Percentiles rank a stretch among this genome's conserved stretches.
Conservation (phyloP, 176 grass and related monocot genomes). For the Oryza rufipogon region DNA sequence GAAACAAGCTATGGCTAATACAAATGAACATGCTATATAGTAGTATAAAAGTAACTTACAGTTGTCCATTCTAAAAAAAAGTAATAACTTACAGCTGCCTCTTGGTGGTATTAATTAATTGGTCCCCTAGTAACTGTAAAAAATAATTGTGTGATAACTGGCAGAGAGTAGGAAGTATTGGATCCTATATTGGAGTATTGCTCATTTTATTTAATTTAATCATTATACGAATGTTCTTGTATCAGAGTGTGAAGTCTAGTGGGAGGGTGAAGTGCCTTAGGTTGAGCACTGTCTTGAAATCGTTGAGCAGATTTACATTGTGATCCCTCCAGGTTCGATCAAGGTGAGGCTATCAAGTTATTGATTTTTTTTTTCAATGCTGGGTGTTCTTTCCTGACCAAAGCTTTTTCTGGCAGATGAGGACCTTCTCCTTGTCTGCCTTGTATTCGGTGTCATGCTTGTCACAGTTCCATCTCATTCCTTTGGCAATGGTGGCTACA, state of each 20-base stretch:
- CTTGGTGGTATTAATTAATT: conserved; percentile 35
- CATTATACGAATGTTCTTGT: conserved; percentile 27
- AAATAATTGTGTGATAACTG: conserved; percentile 21
- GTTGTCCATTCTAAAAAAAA: background rate
- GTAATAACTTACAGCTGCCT: conserved; percentile 37
- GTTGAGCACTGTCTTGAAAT: background rate
- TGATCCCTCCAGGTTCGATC: conserved; percentile 14
- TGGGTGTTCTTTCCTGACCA: conserved; percentile 67
- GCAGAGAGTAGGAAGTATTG: background rate
- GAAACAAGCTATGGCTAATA: conserved; percentile 19
- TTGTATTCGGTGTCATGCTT: conserved; percentile 66
- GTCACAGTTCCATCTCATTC: conserved; percentile 89
- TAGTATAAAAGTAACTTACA: conserved; percentile 33
- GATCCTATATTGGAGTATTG: conserved; percentile 34
- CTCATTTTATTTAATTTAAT: conserved; percentile 42
- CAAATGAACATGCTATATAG: conserved; percentile 18
- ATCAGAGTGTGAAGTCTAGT: background rate
- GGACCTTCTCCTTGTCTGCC: conserved; percentile 78
- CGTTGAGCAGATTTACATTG: conserved; percentile 23
- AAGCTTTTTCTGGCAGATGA: conserved; percentile 88
- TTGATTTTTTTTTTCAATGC: conserved; percentile 4
- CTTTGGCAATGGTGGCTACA: conserved; percentile 70
- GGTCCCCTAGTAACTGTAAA: conserved; percentile 18
- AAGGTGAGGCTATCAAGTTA: background rate
- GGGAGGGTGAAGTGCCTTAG: conserved; percentile 11